Base-by-base conservation (phyloP, 2,329 filamentous ascomycete species). In the Hymenoscyphus repandus region DNA sequence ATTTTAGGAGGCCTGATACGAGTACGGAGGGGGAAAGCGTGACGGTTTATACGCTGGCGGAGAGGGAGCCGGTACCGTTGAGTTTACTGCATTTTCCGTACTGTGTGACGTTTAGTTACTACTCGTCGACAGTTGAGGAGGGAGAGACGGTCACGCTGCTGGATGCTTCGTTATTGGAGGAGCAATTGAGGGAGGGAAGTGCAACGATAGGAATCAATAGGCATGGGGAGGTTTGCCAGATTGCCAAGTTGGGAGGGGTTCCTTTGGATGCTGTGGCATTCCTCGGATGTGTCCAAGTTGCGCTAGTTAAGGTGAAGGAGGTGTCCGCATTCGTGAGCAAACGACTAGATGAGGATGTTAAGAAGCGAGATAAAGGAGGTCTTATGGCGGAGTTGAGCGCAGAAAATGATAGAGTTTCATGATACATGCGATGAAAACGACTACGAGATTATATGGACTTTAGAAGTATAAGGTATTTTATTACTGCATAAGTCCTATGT, bases 61-160 rank as follows among this genome's bases (percentile, higher is more conserved):
- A 99, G 73, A 79, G 93, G 56, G 91, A 96, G 57, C 92, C 92
- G 0, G 89, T 96, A 41, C 85, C 90, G 42, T 76, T 99, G 55
- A 90, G 88, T 62, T 89, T 96, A 74, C 80, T 96, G 58, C 93
- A 97, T 70, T 87, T 89, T 60, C 93, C 93, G 1, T 85, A 96
- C 49, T 95, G 91, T 65, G 78, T 96, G 41, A 95, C 90, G 0
- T 95, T 95, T 69, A 88, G 83, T 62, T 92, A 90, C 65, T 96
- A 87, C 31, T 64, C 76, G 11, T 72, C 69, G 12, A 50, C 70
- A 68, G 55, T 72, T 69, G 76, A 80, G 64, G 77, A 86, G 30
- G 81, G 85, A 33, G 88, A 83, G 5, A 85, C 87, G 58, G 76
- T 85, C 12, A 78, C 88, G 39, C 64, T 91, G 47, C 66, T 88